phyloP scores from a whole-genome alignment of 768 basidiomycete species.

The Boletus rubroflammeus region DNA sequence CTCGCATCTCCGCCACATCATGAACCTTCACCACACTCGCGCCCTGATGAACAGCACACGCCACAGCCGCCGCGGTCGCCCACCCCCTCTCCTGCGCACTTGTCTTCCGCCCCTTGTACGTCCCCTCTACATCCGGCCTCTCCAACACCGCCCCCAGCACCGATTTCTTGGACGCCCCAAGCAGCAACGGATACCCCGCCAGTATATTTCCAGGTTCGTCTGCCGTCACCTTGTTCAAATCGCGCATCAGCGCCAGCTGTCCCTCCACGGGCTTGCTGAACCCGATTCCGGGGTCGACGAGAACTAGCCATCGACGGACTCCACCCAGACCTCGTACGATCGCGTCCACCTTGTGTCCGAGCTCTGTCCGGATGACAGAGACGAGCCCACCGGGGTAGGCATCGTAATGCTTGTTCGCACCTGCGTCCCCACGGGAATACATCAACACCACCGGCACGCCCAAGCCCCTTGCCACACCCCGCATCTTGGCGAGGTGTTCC shows the following conservation, averaged over 20 bases:
- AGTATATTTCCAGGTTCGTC: conserved; percentile 47
- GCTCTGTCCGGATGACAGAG: conserved; percentile 67
- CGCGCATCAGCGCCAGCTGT: conserved; percentile 66
- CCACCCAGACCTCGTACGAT: conserved; percentile 69
- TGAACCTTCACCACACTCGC: conserved; percentile 79
- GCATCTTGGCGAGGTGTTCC: conserved; percentile 56
- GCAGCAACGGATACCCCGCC: conserved; percentile 59
- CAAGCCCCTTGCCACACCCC: conserved; percentile 54
- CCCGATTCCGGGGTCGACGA: conserved; percentile 86
- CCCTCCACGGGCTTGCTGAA: conserved; percentile 83
- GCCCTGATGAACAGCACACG: conserved; percentile 72
- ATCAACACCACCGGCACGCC: conserved; percentile 85
- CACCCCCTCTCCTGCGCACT: conserved; percentile 62
- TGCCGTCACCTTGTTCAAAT: conserved; percentile 44
- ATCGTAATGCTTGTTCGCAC: conserved; percentile 63
- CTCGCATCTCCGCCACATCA: conserved; percentile 67
- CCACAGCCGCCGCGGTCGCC: conserved; percentile 78
- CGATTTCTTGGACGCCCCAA: conserved; percentile 83
- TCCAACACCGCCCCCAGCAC: conserved; percentile 71
- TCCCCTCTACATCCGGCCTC: conserved; percentile 36
- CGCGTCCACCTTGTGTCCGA: conserved; percentile 61
- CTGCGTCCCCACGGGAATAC: conserved; percentile 89
- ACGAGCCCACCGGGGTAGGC: conserved; percentile 51
- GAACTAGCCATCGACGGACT: conserved; percentile 81
- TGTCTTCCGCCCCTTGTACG: conserved; percentile 49